Evolutionary conservation across 176 grass and related monocot species (phyloP), one percentile per base, ranked within the genome.

Genomic region (Oryza nivara): DNA sequence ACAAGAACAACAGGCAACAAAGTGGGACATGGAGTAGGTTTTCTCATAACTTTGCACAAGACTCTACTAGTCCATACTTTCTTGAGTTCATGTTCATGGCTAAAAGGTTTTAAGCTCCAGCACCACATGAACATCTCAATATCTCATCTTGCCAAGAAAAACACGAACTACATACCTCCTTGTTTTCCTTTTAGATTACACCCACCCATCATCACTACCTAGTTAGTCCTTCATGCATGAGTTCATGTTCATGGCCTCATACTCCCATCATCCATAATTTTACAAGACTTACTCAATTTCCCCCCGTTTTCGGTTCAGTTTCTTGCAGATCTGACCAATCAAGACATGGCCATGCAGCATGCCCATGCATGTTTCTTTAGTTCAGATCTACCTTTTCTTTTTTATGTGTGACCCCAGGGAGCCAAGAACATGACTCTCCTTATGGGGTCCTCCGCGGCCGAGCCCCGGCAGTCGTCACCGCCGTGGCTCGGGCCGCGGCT

Each of bases 351-450:
- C 67, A 72, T 38, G 41, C 79, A 77, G 73, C 86, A 89, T 56
- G 19, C 8, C 54, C 54, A 58, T 58, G 52, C 17, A 77, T 56
- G 77, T 68, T 51, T 51, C 41, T 65, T 52, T 79, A 63, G 58
- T 63, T 63, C 58, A 63, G 58, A 63, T 63, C 58, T 63, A 63
- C 58, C 5, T 58, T 58, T 46, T n/a, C n/a, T 32, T 77, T 77
- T 88, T 88, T 92, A 97, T 36, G 94, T 97, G 76, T 97, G 94
- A 47, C 94, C 89, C 94, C 92, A 97, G 74, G 92, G 94, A 67
- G 92, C 94, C 89, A 97, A 92, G 92, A 97, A 97, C 86, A 97
- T 94, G 73, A 97, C 89, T 92, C 94, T 94, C 84, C 94, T 85
- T 68, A 97, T 97, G 32, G 94, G 94, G 69, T 97, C 94, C 72